Evolutionary conservation across 768 basidiomycete genomes (phyloP), one percentile per base, ranked within the genome.

Genomic region (Hemileccinum impolitum): DNA sequence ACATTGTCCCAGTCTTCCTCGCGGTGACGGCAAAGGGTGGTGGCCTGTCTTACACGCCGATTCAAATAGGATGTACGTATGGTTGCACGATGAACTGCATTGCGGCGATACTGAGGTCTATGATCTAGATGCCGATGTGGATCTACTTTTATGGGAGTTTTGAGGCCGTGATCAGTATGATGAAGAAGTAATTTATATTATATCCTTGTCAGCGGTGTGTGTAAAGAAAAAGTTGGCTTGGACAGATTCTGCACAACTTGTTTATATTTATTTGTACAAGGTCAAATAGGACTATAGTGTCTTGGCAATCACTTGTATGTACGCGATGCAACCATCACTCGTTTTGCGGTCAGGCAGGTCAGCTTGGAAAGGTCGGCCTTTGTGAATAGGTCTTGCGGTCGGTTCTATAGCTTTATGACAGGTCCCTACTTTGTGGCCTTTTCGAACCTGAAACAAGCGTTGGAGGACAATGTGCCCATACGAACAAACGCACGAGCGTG

Each of bases 391-490:
- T 17, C 4, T n/a, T 0, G 4, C 4, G 12, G 13, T 15, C 11
- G 10, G 10, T 23, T 19, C 21, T 43, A 39, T 12, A 13, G 25
- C 21, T 13, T 12, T 17, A 28, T 6, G 6, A 4, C 41, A 98
- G 95, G 94, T 5, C 95, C 95, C 12, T 96, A 84, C 69, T 98
- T 98, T 61, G 87, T 94, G 43, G 81, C 93, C 17, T 97, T 97
- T 70, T 90, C 92, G 3, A 88, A 90, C 60, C 74, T 98, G 50
- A 78, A 82, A 26, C 82, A 94, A 36, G 87, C 94, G 3, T 71
- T 91, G 48, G 73, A 82, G 51, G 84, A 85, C 67, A 90, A 90
- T 68, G 75, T 81, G n/a, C 82, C 93, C 0, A 93, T 99, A 61
- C 80, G 81, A 60, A 99, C 95, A 0, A 79, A 91, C 51, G 91